Evolutionary conservation across 805 yeast genomes (phyloP).

Genomic region (Metschnikowia lunata): DNA sequence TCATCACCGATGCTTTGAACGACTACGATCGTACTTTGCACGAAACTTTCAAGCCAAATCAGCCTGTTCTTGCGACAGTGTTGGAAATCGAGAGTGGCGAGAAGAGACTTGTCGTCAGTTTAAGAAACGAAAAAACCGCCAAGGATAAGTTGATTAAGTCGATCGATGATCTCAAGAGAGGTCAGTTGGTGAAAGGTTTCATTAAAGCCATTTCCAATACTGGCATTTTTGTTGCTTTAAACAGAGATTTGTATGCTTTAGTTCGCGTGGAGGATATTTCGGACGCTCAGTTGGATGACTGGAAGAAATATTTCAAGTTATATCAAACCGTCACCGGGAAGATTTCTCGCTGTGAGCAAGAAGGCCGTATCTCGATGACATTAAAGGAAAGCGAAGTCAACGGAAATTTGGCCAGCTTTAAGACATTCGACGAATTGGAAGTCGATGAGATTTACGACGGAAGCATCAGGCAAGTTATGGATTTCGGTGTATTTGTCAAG

Average conservation of each 20-base stretch:
- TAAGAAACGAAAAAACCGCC: slow-evolving; percentile 48
- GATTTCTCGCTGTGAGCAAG: slow-evolving; percentile 56
- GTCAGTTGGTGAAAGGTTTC: slow-evolving; percentile 77
- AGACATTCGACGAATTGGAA: slow-evolving; percentile 61
- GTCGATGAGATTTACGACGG: slow-evolving; percentile 76
- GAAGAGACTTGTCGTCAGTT: slow-evolving; percentile 57
- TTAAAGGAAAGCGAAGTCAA: slow-evolving; percentile 75
- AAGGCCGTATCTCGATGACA: slow-evolving; percentile 67
- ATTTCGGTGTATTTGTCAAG: slow-evolving; percentile 87
- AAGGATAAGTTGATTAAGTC: slow-evolving; percentile 48
- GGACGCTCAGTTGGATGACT: slow-evolving; percentile 76
- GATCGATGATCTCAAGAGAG: slow-evolving; percentile 54
- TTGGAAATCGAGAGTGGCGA: slow-evolving; percentile 42
- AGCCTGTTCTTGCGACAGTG: slow-evolving; percentile 56
- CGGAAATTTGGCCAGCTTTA: slow-evolving; percentile 58
- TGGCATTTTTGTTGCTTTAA: slow-evolving; percentile 75
- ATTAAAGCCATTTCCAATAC: slow-evolving; percentile 68
- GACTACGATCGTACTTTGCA: slow-evolving; percentile 55
- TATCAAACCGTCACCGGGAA: slow-evolving; percentile 76
- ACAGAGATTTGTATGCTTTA: slow-evolving; percentile 67
- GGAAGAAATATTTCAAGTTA: slow-evolving; percentile 73
- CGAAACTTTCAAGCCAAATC: slow-evolving; percentile 46
- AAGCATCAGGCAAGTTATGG: slow-evolving; percentile 68
- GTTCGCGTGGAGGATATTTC: slow-evolving; percentile 79
- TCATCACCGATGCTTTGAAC: slow-evolving; percentile 72